phyloP scores from a whole-genome alignment of 2,329 filamentous ascomycete genomes.

The Cadophora sp. region DNA sequence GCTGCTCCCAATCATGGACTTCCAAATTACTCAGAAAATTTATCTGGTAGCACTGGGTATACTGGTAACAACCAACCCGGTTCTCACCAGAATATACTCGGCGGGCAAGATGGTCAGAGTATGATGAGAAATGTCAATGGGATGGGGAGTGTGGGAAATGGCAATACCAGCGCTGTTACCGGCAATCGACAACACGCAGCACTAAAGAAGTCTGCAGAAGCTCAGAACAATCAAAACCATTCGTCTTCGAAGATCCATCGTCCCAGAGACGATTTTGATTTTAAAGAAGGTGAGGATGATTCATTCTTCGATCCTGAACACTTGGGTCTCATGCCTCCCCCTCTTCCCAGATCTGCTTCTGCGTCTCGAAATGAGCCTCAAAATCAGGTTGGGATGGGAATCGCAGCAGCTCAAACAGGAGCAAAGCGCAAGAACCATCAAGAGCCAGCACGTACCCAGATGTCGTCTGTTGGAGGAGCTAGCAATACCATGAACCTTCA shows the following conservation, averaged over 20 bases:
- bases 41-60: neutral
- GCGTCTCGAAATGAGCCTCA: neutral
- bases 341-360: neutral
- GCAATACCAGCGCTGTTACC: neutral
- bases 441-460: neutral
- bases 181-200: neutral
- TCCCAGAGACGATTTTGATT: neutral
- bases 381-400: neutral
- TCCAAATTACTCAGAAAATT: neutral
- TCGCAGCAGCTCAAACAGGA: neutral
- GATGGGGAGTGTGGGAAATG: neutral
- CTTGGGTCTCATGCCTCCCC: neutral
- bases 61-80: neutral
- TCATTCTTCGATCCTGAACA: neutral
- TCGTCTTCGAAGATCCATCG: neutral
- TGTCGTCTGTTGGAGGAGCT: neutral
- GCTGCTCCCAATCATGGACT: neutral
- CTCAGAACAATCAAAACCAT: neutral
- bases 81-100: neutral
- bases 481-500: neutral
- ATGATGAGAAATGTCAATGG: neutral
- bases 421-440: conserved; percentile 3
- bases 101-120: neutral
- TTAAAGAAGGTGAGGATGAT: neutral
- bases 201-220: neutral